Conservation (phyloP, 2,329 filamentous ascomycete genomes). For the Leptographium wingfieldii region DNA sequence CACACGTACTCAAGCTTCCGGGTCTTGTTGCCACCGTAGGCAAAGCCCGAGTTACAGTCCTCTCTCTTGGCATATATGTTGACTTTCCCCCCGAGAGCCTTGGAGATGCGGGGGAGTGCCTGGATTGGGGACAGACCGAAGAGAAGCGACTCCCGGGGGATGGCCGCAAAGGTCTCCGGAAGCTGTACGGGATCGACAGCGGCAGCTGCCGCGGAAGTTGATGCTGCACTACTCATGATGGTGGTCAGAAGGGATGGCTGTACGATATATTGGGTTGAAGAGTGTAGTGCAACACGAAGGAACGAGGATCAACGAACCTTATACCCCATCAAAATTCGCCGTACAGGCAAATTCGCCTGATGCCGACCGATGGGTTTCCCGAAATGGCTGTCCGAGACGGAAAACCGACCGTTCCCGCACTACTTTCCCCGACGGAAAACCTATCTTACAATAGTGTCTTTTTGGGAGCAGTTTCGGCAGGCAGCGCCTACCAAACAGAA, state of each 20-base stretch:
- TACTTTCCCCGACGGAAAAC: background rate
- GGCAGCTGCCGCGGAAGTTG: background rate
- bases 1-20: slow-evolving; percentile 48
- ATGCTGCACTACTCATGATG: background rate
- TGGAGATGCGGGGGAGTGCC: slow-evolving; percentile 49
- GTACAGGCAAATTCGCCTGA: background rate
- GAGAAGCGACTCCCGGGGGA: slow-evolving; percentile 48
- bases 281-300: background rate
- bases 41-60: slow-evolving; percentile 55
- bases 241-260: background rate
- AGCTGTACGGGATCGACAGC: slow-evolving; percentile 20
- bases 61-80: slow-evolving; percentile 60
- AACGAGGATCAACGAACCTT: background rate
- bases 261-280: background rate
- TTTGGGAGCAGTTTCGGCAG: background rate
- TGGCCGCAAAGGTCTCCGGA: slow-evolving; percentile 48
- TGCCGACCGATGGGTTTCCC: background rate
- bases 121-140: slow-evolving; percentile 60
- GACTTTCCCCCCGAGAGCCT: slow-evolving; percentile 45
- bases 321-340: background rate
- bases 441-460: background rate
- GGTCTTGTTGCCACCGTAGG: slow-evolving; percentile 57
- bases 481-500: background rate
- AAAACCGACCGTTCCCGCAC: background rate
- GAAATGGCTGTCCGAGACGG: background rate